Conservation (phyloP, 192 early-diverging fungal genomes). For the Phlyctochytrium bullatum region DNA sequence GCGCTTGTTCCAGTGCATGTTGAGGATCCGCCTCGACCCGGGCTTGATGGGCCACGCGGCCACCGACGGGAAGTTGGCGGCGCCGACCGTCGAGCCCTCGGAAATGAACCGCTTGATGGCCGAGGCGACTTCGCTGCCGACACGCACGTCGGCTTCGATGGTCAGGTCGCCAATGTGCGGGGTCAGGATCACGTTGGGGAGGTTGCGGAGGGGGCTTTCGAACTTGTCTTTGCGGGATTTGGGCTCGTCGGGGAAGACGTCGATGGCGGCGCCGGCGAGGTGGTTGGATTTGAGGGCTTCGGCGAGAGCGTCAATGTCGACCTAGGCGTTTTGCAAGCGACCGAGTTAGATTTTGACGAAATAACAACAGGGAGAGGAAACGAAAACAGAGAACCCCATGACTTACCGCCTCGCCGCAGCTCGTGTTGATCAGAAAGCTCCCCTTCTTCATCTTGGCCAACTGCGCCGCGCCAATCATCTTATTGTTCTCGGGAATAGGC, state of each 20-base stretch:
- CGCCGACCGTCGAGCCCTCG: constrained; percentile 44
- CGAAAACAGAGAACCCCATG: not conserved
- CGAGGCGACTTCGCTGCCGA: constrained; percentile 41
- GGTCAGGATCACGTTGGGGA: constrained; percentile 47
- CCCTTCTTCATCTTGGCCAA: constrained; percentile 51
- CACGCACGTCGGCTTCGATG: constrained; percentile 32
- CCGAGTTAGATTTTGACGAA: not conserved
- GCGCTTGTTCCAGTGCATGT: constrained; percentile 48
- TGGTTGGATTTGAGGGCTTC: constrained; percentile 45
- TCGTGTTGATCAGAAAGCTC: constrained; percentile 39
- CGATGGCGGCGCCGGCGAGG: constrained; percentile 45
- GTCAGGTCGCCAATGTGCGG: constrained; percentile 42
- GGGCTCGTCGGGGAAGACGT: constrained; percentile 36
- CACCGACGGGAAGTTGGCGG: constrained; percentile 51
- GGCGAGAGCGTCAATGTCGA: constrained; percentile 45
- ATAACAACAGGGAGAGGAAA: not conserved
- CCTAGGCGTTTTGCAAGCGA: constrained; percentile 19
- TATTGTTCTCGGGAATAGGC: constrained; percentile 32
- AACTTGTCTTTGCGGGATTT: constrained; percentile 23
- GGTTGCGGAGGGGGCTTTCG: constrained; percentile 27
- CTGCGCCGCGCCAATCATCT: constrained; percentile 45
- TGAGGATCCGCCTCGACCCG: constrained; percentile 39
- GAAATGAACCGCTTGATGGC: constrained; percentile 37
- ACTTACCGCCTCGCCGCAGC: constrained; percentile 37
- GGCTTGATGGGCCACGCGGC: constrained; percentile 32